Percentiles rank a stretch among this genome's conserved stretches.
Evolutionary conservation across 768 basidiomycete species (phyloP).

Genomic region (Lenzites betulinus): DNA sequence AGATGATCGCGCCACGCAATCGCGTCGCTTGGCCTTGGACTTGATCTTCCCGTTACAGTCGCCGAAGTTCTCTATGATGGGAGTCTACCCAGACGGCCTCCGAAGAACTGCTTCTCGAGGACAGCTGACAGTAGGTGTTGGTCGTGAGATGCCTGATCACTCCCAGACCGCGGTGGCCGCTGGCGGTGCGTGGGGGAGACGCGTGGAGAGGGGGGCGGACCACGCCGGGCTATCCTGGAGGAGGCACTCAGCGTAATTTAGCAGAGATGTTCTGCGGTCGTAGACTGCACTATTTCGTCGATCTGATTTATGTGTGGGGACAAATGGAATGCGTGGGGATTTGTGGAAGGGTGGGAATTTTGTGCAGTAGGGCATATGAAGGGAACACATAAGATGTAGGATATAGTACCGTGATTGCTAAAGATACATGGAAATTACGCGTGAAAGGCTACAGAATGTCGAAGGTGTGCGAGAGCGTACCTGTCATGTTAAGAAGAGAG

Average conservation of each 20-base stretch:
- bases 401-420: constrained; percentile 8
- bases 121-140: constrained; percentile 63
- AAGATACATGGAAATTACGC: constrained; percentile 14
- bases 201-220: constrained; percentile 31
- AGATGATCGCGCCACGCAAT: not conserved
- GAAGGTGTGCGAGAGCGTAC: not conserved
- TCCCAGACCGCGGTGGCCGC: constrained; percentile 65
- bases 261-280: constrained; percentile 62
- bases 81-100: constrained; percentile 59
- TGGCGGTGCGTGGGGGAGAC: constrained; percentile 66
- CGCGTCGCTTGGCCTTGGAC: not conserved
- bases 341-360: not conserved
- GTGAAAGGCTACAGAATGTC: not conserved
- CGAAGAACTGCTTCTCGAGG: constrained; percentile 46
- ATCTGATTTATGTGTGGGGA: constrained; percentile 10
- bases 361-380: not conserved
- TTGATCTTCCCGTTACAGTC: constrained; percentile 37
- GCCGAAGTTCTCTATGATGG: constrained; percentile 64
- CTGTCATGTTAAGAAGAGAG: not conserved
- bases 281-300: constrained; percentile 52
- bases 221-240: constrained; percentile 36
- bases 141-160: constrained; percentile 62
- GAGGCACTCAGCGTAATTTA: constrained; percentile 59
- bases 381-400: not conserved
- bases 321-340: not conserved